A percentile compares a stretch with the other conserved stretches of the same genome.
These are phyloP conservation scores for Tardiomyces digboiensis DNA, from an alignment of 1,139 yeast genomes.

Conservation along the genomic window DNA sequence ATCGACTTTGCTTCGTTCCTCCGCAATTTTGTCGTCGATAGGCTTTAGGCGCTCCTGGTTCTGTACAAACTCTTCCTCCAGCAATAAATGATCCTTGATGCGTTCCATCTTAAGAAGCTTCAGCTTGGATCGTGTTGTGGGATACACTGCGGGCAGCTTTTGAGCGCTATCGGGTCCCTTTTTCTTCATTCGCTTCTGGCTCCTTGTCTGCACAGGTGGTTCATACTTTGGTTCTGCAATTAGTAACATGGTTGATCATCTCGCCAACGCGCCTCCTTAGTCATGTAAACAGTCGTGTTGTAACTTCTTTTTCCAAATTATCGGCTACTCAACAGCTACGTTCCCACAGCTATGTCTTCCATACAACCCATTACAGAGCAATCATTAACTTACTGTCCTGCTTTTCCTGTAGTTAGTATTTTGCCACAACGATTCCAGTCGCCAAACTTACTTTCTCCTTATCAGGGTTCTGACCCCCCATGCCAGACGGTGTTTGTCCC, in stretches of 20 bases:
- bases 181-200: slow-evolving; percentile 70
- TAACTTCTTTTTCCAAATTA: no score
- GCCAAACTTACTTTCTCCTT: slow-evolving; percentile 40
- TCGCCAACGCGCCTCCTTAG: no score
- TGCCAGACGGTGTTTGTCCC: slow-evolving; percentile 43
- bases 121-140: slow-evolving; percentile 89
- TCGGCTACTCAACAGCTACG: no score
- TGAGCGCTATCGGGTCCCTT: slow-evolving; percentile 87
- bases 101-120: slow-evolving; percentile 89
- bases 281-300: no score
- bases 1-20: slow-evolving; percentile 90
- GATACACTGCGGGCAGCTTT: slow-evolving; percentile 81
- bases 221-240: slow-evolving; percentile 83
- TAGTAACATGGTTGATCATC: background rate
- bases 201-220: slow-evolving; percentile 94
- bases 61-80: slow-evolving; percentile 94
- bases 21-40: slow-evolving; percentile 93
- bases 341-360: no score
- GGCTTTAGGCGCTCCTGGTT: slow-evolving; percentile 95
- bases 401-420: slow-evolving; percentile 19
- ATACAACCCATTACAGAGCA: no score
- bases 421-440: slow-evolving; percentile 5
- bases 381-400: slow-evolving; percentile 28
- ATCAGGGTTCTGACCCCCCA: slow-evolving; percentile 55
- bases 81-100: slow-evolving; percentile 87